Evolutionary conservation across 352 stramenopile genomes (phyloP).

Genomic region (Phytophthora brassicae): DNA sequence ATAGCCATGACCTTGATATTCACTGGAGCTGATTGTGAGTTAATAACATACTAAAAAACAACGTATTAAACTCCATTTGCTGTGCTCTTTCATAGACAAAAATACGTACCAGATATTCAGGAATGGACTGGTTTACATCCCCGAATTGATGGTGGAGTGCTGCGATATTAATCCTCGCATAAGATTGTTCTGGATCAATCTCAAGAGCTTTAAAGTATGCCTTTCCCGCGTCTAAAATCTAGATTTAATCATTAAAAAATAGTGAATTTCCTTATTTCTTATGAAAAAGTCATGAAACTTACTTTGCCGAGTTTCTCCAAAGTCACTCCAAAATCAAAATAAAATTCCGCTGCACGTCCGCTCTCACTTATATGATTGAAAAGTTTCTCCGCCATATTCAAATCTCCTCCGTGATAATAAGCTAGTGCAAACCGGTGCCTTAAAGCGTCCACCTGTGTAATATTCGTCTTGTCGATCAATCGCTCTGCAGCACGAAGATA

Average conservation of each 20-base stretch:
- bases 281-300: background rate
- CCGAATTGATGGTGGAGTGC: slow-evolving; percentile 65
- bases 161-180: slow-evolving; percentile 69
- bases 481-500: slow-evolving; percentile 20
- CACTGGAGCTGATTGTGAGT: slow-evolving; percentile 12
- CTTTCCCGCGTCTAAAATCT: slow-evolving; percentile 48
- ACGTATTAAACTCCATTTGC: slow-evolving; percentile 2
- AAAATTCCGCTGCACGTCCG: slow-evolving; percentile 31
- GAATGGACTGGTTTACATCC: slow-evolving; percentile 49
- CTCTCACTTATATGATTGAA: slow-evolving; percentile 26
- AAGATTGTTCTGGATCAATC: slow-evolving; percentile 27
- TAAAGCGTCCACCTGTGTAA: slow-evolving; percentile 1
- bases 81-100: background rate
- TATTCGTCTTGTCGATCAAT: slow-evolving; percentile 5
- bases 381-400: slow-evolving; percentile 28
- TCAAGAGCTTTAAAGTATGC: slow-evolving; percentile 48
- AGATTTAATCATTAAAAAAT: background rate
- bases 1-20: slow-evolving; percentile 36
- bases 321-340: slow-evolving; percentile 59
- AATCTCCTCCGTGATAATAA: slow-evolving; percentile 37
- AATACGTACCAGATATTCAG: slow-evolving; percentile 41
- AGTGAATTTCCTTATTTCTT: background rate
- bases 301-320: slow-evolving; percentile 52
- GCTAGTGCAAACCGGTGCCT: slow-evolving; percentile 41
- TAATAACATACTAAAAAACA: slow-evolving; percentile 33